Evolutionary conservation across 768 basidiomycete genomes (phyloP).

Genomic region (Lactifluus echinatus): DNA sequence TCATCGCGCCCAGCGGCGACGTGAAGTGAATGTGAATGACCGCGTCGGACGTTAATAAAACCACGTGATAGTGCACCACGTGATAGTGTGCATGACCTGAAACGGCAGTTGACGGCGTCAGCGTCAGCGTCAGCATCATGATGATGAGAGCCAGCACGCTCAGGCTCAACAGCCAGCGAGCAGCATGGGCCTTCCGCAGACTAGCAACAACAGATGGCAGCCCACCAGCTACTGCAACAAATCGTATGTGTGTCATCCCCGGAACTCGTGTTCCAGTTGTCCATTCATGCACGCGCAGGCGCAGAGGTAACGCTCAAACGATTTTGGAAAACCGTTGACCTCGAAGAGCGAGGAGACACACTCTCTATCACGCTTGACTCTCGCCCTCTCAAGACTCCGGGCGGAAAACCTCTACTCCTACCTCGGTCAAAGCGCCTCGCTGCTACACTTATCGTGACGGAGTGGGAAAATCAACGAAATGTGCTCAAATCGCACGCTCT

Average conservation of each 20-base stretch:
- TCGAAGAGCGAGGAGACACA: conserved; percentile 48
- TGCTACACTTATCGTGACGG: conserved; percentile 81
- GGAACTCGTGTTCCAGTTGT: neutral
- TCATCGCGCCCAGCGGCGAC: neutral
- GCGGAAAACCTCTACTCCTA: conserved; percentile 64
- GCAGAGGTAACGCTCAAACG: conserved; percentile 81
- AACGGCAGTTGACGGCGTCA: too few relatives aligned
- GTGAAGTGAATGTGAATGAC: too few relatives aligned
- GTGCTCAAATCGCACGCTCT: conserved; percentile 84
- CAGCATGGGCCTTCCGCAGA: neutral
- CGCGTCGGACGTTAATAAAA: too few relatives aligned
- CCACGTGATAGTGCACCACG: too few relatives aligned
- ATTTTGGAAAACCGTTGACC: conserved; percentile 90
- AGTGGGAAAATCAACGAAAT: conserved; percentile 92
- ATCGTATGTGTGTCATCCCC: conserved; percentile 38
- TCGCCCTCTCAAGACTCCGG: conserved; percentile 81
- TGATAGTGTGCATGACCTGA: too few relatives aligned
- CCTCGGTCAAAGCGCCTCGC: conserved; percentile 62
- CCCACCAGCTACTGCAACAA: conserved; percentile 48
- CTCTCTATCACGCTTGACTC: conserved; percentile 70
- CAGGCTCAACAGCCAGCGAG: neutral
- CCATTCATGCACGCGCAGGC: conserved; percentile 36
- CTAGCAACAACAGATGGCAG: conserved; percentile 29
- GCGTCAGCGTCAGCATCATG: neutral
- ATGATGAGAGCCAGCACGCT: neutral